Conservation (phyloP, 164 flowering plant species). For the Vitis rotundifolia region DNA sequence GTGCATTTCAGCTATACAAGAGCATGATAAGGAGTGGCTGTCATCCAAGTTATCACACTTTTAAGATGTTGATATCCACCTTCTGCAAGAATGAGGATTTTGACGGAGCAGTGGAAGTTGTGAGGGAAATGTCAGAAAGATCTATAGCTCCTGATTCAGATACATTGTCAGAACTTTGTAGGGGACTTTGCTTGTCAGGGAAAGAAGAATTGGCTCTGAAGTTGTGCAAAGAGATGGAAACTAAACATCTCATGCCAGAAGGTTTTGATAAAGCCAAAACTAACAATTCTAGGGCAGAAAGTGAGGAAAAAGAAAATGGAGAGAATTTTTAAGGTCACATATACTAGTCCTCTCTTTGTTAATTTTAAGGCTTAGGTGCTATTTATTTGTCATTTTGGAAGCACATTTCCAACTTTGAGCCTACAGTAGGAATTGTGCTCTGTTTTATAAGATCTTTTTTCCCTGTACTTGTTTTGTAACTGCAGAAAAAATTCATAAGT, state of each 20-base stretch:
- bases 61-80: constrained; percentile 50
- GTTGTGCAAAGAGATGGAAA: constrained; percentile 45
- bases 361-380: not conserved
- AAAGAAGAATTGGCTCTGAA: constrained; percentile 40
- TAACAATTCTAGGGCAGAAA: constrained; percentile 1
- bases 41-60: constrained; percentile 59
- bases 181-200: constrained; percentile 48
- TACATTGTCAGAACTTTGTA: constrained; percentile 36
- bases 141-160: constrained; percentile 44
- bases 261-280: constrained; percentile 26
- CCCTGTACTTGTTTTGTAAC: too few relatives aligned
- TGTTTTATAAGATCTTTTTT: too few relatives aligned
- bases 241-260: constrained; percentile 41
- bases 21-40: constrained; percentile 75
- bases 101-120: constrained; percentile 64
- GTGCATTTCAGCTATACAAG: constrained; percentile 66
- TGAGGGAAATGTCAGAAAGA: constrained; percentile 64
- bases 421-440: too few relatives aligned
- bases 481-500: too few relatives aligned
- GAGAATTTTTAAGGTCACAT: not conserved
- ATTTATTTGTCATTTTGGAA: not conserved
- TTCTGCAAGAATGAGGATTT: constrained; percentile 69
- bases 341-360: not conserved
- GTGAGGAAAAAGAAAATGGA: not conserved
- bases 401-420: not conserved